A percentile compares a stretch with the other conserved stretches of the same genome.
phyloP scores from a whole-genome alignment of 2,329 filamentous ascomycete genomes.

The Myotisia sp. region DNA sequence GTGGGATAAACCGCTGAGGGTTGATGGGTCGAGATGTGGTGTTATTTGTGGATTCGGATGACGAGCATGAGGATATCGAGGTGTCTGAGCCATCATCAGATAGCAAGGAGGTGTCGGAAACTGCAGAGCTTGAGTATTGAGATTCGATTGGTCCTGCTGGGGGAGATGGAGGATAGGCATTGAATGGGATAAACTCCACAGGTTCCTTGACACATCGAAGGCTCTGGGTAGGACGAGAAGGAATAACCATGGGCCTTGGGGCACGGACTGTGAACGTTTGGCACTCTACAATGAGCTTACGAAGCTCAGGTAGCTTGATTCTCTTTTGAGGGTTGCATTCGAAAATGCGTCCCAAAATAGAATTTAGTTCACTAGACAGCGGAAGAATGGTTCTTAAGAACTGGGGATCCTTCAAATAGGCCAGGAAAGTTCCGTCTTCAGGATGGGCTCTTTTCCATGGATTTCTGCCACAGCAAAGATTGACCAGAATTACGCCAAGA shows the following conservation, averaged over 20 bases:
- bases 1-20: conserved; percentile 16
- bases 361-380: conserved; percentile 74
- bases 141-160: conserved; percentile 23
- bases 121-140: conserved; percentile 27
- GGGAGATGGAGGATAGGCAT: conserved; percentile 23
- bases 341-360: conserved; percentile 77
- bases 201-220: conserved; percentile 21
- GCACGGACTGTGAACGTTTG: conserved; percentile 49
- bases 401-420: conserved; percentile 67
- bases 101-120: conserved; percentile 27
- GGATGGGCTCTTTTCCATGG: conserved; percentile 94
- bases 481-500: conserved; percentile 93
- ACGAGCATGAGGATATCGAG: conserved; percentile 22
- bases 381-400: conserved; percentile 91
- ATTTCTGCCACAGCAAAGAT: conserved; percentile 93
- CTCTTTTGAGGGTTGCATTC: conserved; percentile 69
- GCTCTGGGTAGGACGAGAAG: conserved; percentile 23
- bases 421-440: conserved; percentile 89
- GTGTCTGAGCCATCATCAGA: conserved; percentile 24
- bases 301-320: conserved; percentile 68
- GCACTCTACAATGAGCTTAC: conserved; percentile 62
- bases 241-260: conserved; percentile 4
- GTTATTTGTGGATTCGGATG: conserved; percentile 20
- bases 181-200: conserved; percentile 22
- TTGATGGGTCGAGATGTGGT: conserved; percentile 12